Percentiles rank a stretch among this genome's conserved stretches.
phyloP scores from a whole-genome alignment of 1,284 basidiomycete genomes.

The Cutaneotrichosporon cyanovorans region DNA sequence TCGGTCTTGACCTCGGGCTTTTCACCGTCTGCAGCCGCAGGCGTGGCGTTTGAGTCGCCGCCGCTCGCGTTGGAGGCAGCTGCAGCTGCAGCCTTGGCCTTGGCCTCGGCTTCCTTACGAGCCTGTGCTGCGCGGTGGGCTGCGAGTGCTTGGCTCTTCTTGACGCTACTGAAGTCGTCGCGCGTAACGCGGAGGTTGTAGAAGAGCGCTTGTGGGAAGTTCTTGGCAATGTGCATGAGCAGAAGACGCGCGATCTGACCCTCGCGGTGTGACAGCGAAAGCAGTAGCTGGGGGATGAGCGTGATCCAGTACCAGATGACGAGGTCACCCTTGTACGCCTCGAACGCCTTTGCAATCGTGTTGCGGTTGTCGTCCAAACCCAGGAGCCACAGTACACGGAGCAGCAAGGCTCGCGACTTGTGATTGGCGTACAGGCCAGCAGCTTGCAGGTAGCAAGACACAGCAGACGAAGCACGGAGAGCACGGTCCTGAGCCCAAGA shows the following conservation, averaged over 20 bases:
- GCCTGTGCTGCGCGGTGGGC: conserved; percentile 12
- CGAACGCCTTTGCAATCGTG: conserved; percentile 78
- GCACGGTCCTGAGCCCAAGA: conserved; percentile 48
- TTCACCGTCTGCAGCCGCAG: conserved; percentile 41
- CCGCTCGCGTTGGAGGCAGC: no score
- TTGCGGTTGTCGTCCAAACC: conserved; percentile 75
- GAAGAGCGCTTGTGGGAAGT: conserved; percentile 94
- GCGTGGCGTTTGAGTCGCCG: conserved; percentile 40
- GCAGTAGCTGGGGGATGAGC: conserved; percentile 89
- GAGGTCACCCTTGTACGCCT: conserved; percentile 92
- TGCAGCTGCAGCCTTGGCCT: conserved; percentile 47
- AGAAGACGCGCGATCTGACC: conserved; percentile 87
- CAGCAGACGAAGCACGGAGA: conserved; percentile 75
- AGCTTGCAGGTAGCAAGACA: conserved; percentile 96
- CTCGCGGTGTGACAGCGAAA: conserved; percentile 84
- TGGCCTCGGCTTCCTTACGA: conserved; percentile 27
- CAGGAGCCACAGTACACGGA: conserved; percentile 92
- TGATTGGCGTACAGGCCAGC: conserved; percentile 91
- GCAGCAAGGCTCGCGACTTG: conserved; percentile 85
- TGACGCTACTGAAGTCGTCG: conserved; percentile 65
- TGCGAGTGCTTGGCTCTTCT: conserved; percentile 32
- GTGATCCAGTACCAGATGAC: conserved; percentile 99
- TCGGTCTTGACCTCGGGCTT: conserved; percentile 16
- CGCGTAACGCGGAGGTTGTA: conserved; percentile 87
- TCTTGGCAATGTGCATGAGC: conserved; percentile 81